These are phyloP conservation scores for Neostapfia colusana DNA, from an alignment of 176 grass and related monocot genomes.

Conservation along the genomic window DNA sequence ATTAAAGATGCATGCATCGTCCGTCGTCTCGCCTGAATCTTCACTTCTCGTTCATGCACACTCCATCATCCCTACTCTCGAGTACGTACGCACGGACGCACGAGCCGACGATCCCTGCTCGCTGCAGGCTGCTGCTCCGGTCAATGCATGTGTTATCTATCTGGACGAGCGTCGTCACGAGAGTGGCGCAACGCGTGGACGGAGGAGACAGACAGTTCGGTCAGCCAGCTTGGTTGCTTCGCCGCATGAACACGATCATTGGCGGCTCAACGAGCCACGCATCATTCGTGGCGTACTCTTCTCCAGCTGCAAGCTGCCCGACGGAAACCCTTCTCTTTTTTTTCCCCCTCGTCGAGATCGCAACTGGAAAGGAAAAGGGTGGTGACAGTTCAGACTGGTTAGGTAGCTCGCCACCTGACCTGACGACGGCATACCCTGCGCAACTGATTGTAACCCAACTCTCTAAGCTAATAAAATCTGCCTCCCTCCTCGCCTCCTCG, in stretches of 20 bases:
- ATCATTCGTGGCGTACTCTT: slow-evolving; percentile 3
- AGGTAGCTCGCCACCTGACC: slow-evolving; percentile 5
- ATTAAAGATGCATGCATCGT: too few species aligned
- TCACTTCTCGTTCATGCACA: too few species aligned
- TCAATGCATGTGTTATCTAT: slow-evolving; percentile 29
- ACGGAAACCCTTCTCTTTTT: too few species aligned
- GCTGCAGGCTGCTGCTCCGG: neutral
- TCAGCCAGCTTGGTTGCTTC: neutral
- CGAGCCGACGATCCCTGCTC: too few species aligned
- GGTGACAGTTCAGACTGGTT: slow-evolving; percentile 25
- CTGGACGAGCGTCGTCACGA: neutral
- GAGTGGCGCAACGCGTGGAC: neutral
- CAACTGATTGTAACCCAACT: too few species aligned
- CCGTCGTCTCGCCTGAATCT: too few species aligned
- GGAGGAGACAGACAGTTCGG: neutral
- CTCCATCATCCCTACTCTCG: neutral
- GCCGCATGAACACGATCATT: slow-evolving; percentile 18
- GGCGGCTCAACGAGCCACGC: neutral
- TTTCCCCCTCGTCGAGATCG: neutral
- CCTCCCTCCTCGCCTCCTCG: too few species aligned
- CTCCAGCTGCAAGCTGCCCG: slow-evolving; percentile 1
- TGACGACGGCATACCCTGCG: neutral
- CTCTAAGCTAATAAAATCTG: too few species aligned
- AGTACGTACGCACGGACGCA: neutral
- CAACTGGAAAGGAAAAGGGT: neutral